Base-by-base conservation (phyloP, 164 flowering plant genomes). In the Chimonanthus salicifolius region DNA sequence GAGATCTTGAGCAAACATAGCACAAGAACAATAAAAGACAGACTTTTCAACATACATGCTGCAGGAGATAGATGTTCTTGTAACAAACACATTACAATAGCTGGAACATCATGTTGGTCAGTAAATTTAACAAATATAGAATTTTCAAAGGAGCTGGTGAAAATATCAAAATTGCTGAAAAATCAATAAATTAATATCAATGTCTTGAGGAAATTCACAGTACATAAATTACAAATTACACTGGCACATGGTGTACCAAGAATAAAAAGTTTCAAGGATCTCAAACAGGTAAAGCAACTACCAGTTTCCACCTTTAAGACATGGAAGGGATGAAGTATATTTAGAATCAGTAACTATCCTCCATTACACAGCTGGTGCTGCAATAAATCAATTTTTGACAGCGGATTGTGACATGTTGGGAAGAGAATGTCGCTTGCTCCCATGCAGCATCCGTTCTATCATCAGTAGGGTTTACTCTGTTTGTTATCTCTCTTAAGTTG, bases 401-500 rank as follows among this genome's bases (percentile, higher is more conserved):
- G 75, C 76, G 76, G 67, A 62, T 64, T 71, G 69, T 62, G 76
- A 72, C 76, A 58, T 70, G 72, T 72, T 72, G 66, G 78, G 75
- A 18, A 71, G 73, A 68, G 75, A 79, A 74, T 54, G 75, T 75
- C 69, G 81, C 79, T 80, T 75, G 81, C 80, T 75, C 79, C 76
- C 67, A 74, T 49, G 49, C 47, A 21, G 67, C 74, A 78, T 72
- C 75, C 18, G 77, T 80, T 74, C 68, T 73, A 60, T 67, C 63
- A 50, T 92, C 86, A 92, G 71, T 89, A 90, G 68, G 91, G 87
- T 78, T 86, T 87, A 60, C 74, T 87, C 81, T 85, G 97, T 81
- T 90, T 90, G 85, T 94, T 96, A 83, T 96, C 97, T 88, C 97
- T 89, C 86, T 96, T 96, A 70, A 90, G 92, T 81, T 96, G 97